Evolutionary conservation across 805 yeast genomes (phyloP).

Genomic region (Grigorovia transvaalensis): DNA sequence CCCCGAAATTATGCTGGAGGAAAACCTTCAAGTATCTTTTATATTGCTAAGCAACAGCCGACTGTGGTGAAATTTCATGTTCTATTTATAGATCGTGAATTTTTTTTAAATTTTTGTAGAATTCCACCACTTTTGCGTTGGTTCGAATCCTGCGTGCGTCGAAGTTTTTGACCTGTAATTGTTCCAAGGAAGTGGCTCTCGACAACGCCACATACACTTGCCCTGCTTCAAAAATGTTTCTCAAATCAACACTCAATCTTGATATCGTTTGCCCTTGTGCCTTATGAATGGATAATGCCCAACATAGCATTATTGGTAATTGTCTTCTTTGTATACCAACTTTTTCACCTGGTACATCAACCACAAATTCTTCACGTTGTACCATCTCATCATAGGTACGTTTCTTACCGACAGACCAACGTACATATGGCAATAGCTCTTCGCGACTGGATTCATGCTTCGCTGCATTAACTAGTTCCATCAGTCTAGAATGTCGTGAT

Average conservation of each 20-base stretch:
- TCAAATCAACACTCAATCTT: constrained; percentile 57
- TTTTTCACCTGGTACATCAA: constrained; percentile 28
- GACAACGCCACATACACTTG: constrained; percentile 78
- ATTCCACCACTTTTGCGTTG: constrained; percentile 48
- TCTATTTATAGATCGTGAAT: not conserved
- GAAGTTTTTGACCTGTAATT: constrained; percentile 57
- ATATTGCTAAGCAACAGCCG: not conserved
- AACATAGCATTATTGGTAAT: constrained; percentile 60
- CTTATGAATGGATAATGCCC: constrained; percentile 80
- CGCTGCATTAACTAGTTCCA: constrained; percentile 14
- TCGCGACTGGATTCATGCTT: constrained; percentile 12
- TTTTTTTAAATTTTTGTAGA: constrained; percentile 39
- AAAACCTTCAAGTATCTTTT: too few species aligned
- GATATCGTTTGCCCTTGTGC: constrained; percentile 78
- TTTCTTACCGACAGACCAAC: constrained; percentile 24
- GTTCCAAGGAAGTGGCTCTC: constrained; percentile 60
- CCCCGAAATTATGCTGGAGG: too few species aligned
- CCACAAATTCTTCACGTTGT: constrained; percentile 30
- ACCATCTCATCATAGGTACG: constrained; percentile 27
- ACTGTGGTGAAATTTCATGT: not conserved
- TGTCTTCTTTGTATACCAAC: constrained; percentile 39
- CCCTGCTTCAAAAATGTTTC: constrained; percentile 64
- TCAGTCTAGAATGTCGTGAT: constrained; percentile 8
- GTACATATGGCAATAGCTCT: constrained; percentile 25
- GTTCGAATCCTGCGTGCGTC: constrained; percentile 47